These are phyloP conservation scores for Colletotrichum siamense DNA, from an alignment of 2,329 filamentous ascomycete genomes.

Conservation along the genomic window DNA sequence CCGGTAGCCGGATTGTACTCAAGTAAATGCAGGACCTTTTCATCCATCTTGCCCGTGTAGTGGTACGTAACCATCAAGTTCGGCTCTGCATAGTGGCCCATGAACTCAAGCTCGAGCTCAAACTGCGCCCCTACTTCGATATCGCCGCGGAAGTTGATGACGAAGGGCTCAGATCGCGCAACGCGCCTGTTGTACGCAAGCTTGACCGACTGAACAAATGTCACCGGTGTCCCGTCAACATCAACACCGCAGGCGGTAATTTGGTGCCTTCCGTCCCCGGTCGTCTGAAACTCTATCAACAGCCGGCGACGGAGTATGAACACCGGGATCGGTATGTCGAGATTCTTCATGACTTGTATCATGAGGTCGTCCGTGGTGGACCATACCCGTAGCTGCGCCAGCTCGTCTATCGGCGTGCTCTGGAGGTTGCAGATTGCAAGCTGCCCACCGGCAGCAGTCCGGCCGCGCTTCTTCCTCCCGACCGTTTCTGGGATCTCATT, in stretches of 20 bases:
- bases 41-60: constrained; percentile 11
- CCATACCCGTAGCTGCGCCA: constrained; percentile 38
- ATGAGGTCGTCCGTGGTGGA: constrained; percentile 44
- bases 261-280: constrained; percentile 26
- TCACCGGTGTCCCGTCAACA: constrained; percentile 43
- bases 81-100: constrained; percentile 52
- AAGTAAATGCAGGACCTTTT: constrained; percentile 27
- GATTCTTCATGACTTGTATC: constrained; percentile 42
- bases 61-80: constrained; percentile 34
- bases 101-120: constrained; percentile 49
- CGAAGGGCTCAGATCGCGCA: constrained; percentile 41
- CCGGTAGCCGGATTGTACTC: constrained; percentile 32
- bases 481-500: constrained; percentile 43
- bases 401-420: constrained; percentile 42
- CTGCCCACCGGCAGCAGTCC: constrained; percentile 22
- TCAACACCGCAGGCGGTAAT: constrained; percentile 41
- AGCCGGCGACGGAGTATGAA: constrained; percentile 43
- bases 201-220: constrained; percentile 45
- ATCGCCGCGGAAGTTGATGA: constrained; percentile 36
- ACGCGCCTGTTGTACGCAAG: constrained; percentile 40
- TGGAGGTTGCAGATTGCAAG: constrained; percentile 54
- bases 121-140: constrained; percentile 28
- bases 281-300: constrained; percentile 29
- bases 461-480: constrained; percentile 27
- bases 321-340: constrained; percentile 37